phyloP scores from a whole-genome alignment of 176 grass and related monocot species.

The Musa acuminata region DNA sequence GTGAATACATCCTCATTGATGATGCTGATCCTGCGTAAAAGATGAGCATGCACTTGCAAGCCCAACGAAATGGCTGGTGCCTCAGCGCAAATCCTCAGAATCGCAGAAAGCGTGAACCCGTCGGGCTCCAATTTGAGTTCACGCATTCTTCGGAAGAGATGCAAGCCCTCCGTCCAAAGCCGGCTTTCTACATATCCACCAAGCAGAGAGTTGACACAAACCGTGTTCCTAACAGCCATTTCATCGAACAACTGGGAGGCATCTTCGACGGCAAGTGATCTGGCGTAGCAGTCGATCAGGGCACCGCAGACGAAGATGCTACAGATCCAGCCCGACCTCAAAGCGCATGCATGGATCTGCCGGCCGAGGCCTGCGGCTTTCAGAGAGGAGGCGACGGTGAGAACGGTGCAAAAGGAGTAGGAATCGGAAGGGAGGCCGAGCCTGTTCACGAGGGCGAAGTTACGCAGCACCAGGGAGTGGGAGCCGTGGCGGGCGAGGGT shows the following conservation, averaged over 20 bases:
- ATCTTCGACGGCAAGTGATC: constrained; percentile 14
- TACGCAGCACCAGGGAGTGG: constrained; percentile 25
- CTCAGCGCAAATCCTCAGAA: constrained; percentile 38
- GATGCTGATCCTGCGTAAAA: constrained; percentile 18
- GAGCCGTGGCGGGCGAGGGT: constrained; percentile 29
- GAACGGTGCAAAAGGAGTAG: constrained; percentile 54
- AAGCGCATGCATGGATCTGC: constrained; percentile 25
- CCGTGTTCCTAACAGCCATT: constrained; percentile 30
- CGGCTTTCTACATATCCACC: constrained; percentile 25
- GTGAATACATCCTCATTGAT: constrained; percentile 32
- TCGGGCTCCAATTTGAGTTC: constrained; percentile 22
- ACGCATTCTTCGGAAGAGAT: constrained; percentile 26
- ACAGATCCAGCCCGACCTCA: constrained; percentile 39
- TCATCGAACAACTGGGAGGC: constrained; percentile 57
- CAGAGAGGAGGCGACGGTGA: constrained; percentile 30
- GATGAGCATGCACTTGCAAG: constrained; percentile 30
- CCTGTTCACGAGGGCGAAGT: constrained; percentile 37
- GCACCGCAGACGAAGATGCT: constrained; percentile 61
- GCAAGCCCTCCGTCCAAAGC: constrained; percentile 21
- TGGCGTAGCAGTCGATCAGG: constrained; percentile 38
- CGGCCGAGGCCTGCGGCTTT: neutral
- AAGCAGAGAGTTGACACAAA: constrained; percentile 51
- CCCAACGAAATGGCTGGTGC: constrained; percentile 19
- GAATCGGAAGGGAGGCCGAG: constrained; percentile 36
- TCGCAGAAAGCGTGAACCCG: constrained; percentile 36